A percentile compares a stretch with the other conserved stretches of the same genome.
These are phyloP conservation scores for Volutella citrinella DNA, from an alignment of 2,329 filamentous ascomycete genomes.

Conservation along the genomic window DNA sequence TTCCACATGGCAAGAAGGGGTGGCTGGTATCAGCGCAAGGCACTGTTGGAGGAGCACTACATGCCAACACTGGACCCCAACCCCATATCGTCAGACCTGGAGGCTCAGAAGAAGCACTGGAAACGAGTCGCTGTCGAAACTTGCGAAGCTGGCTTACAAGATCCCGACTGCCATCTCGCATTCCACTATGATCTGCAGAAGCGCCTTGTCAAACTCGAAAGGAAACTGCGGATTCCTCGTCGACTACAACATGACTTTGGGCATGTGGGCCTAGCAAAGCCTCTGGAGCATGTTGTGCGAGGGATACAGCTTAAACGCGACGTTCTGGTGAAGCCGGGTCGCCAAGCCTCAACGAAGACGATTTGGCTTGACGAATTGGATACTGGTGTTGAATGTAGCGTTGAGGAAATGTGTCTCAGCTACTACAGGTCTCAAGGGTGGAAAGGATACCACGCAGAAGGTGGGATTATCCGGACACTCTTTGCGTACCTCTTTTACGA, in stretches of 20 bases:
- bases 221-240: slow-evolving; percentile 74
- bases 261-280: slow-evolving; percentile 74
- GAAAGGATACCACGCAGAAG: slow-evolving; percentile 94
- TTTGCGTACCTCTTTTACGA: slow-evolving; percentile 92
- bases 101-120: slow-evolving; percentile 76
- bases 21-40: slow-evolving; percentile 94
- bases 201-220: slow-evolving; percentile 87
- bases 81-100: slow-evolving; percentile 33
- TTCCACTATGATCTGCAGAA: slow-evolving; percentile 95
- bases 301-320: slow-evolving; percentile 74
- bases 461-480: slow-evolving; percentile 86
- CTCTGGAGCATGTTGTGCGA: slow-evolving; percentile 70
- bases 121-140: slow-evolving; percentile 72
- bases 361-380: slow-evolving; percentile 81
- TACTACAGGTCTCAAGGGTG: slow-evolving; percentile 80
- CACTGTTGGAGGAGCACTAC: slow-evolving; percentile 91
- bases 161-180: slow-evolving; percentile 84
- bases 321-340: slow-evolving; percentile 38
- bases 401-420: slow-evolving; percentile 91
- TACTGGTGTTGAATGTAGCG: slow-evolving; percentile 70
- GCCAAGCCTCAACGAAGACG: slow-evolving; percentile 63
- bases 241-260: slow-evolving; percentile 90
- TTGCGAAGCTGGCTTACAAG: slow-evolving; percentile 83
- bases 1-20: slow-evolving; percentile 85
- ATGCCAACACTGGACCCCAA: slow-evolving; percentile 63